Evolutionary conservation across 495 filamentous ascomycete genomes (phyloP).

Genomic region (Annulohypoxylon moriforme): DNA sequence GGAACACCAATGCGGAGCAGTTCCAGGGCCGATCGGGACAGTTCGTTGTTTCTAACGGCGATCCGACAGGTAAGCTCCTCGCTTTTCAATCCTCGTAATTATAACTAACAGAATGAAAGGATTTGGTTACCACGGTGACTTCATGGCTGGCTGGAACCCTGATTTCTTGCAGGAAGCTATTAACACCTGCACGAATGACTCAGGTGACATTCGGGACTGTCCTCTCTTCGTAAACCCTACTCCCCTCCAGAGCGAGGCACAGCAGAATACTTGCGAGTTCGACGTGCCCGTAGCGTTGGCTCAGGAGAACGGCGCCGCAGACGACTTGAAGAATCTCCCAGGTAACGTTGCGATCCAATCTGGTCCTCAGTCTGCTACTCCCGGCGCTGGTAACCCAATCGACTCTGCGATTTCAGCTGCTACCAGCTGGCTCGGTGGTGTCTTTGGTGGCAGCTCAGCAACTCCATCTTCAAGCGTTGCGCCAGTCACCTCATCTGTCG

Average conservation of each 20-base stretch:
- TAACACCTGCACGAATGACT: constrained; percentile 65
- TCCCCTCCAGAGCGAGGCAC: constrained; percentile 51
- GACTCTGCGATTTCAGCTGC: constrained; percentile 23
- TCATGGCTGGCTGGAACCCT: constrained; percentile 82
- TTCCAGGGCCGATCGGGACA: constrained; percentile 75
- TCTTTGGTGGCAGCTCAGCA: constrained; percentile 31
- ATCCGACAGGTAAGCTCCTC: constrained; percentile 69
- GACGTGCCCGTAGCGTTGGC: constrained; percentile 45
- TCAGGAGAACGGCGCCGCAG: constrained; percentile 49
- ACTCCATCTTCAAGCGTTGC: constrained; percentile 23
- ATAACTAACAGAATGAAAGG: constrained; percentile 57
- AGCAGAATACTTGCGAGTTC: constrained; percentile 54
- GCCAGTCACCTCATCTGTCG: constrained; percentile 35
- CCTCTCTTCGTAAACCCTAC: constrained; percentile 56
- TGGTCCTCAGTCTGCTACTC: constrained; percentile 52
- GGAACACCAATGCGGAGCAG: constrained; percentile 68
- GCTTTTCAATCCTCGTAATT: background rate
- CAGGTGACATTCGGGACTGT: constrained; percentile 67
- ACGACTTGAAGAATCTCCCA: constrained; percentile 50
- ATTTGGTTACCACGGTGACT: constrained; percentile 87
- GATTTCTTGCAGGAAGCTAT: constrained; percentile 69
- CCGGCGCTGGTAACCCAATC: constrained; percentile 26
- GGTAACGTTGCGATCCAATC: constrained; percentile 53
- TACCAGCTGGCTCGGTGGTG: constrained; percentile 36
- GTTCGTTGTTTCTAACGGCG: constrained; percentile 86